These are phyloP conservation scores for Saccharomyces hybrid DNA, from an alignment of 1,139 yeast species.

Conservation along the genomic window DNA sequence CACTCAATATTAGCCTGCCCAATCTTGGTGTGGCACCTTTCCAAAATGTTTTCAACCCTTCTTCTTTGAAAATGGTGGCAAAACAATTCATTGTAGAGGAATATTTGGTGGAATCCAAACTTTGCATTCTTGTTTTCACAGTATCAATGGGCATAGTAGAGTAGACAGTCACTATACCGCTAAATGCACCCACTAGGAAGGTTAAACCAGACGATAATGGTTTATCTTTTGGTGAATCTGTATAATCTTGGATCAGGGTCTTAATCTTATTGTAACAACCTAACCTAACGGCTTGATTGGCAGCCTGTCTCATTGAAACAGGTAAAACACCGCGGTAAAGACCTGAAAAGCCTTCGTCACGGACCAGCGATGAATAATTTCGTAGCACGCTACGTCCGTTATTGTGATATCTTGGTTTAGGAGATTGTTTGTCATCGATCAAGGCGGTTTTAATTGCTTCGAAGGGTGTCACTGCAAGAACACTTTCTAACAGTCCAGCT, in stretches of 20 bases:
- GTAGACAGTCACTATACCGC: conserved; percentile 90
- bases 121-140: conserved; percentile 96
- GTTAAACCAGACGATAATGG: conserved; percentile 77
- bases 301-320: conserved; percentile 90
- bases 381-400: conserved; percentile 48
- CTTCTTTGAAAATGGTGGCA: conserved; percentile 67
- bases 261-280: conserved; percentile 91
- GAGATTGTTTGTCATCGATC: conserved; percentile 81
- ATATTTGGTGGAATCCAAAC: conserved; percentile 72
- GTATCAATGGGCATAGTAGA: conserved; percentile 97
- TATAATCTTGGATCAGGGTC: conserved; percentile 66
- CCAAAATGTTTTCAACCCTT: conserved; percentile 92
- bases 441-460: conserved; percentile 94
- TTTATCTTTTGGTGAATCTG: conserved; percentile 54
- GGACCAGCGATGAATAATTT: conserved; percentile 39
- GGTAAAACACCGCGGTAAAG: conserved; percentile 86
- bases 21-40: conserved; percentile 96
- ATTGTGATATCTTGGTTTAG: conserved; percentile 66
- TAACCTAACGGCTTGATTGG: conserved; percentile 87
- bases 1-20: conserved; percentile 84
- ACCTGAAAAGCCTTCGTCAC: conserved; percentile 75
- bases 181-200: conserved; percentile 83
- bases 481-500: conserved; percentile 88
- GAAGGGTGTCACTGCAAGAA: conserved; percentile 91
- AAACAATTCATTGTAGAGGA: conserved; percentile 76